Conservation (phyloP, 2,329 filamentous ascomycete genomes). For the Pezicula neosporulosa region DNA sequence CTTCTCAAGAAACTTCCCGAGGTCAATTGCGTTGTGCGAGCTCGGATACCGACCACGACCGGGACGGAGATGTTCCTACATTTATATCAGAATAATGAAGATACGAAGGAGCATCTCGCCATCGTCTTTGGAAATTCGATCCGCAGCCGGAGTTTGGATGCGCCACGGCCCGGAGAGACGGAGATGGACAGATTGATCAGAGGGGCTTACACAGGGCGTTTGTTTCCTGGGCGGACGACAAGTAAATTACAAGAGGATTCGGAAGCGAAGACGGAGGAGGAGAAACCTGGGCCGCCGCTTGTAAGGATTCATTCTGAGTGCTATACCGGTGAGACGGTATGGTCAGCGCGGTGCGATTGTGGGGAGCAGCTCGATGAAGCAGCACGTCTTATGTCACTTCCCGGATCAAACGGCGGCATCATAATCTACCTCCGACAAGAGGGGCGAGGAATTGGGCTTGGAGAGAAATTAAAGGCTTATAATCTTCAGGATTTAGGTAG, state of each 20-base stretch:
- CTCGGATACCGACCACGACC: slow-evolving; percentile 86
- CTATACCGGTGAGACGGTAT: slow-evolving; percentile 97
- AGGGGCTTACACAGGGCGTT: slow-evolving; percentile 83
- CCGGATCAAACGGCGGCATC: slow-evolving; percentile 70
- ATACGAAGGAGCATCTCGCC: slow-evolving; percentile 93
- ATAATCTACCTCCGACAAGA: slow-evolving; percentile 96
- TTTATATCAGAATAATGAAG: slow-evolving; percentile 86
- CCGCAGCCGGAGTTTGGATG: slow-evolving; percentile 69
- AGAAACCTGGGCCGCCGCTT: slow-evolving; percentile 53
- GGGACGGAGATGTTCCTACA: slow-evolving; percentile 97
- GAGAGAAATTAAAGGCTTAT: slow-evolving; percentile 96
- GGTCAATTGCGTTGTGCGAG: slow-evolving; percentile 92
- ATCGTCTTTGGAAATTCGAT: slow-evolving; percentile 94
- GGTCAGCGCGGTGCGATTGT: slow-evolving; percentile 96
- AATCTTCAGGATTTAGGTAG: slow-evolving; percentile 94
- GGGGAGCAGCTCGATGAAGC: slow-evolving; percentile 97
- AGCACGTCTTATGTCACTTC: slow-evolving; percentile 83
- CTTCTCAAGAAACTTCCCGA: slow-evolving; percentile 73
- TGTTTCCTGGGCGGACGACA: slow-evolving; percentile 80
- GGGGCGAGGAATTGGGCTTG: slow-evolving; percentile 89
- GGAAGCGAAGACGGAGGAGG: slow-evolving; percentile 3
- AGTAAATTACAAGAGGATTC: slow-evolving; percentile 15
- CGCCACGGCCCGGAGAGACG: slow-evolving; percentile 70
- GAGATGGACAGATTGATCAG: slow-evolving; percentile 90
- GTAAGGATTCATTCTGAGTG: slow-evolving; percentile 97